phyloP scores from a whole-genome alignment of 345 rosid species.

The Balakata baccata region DNA sequence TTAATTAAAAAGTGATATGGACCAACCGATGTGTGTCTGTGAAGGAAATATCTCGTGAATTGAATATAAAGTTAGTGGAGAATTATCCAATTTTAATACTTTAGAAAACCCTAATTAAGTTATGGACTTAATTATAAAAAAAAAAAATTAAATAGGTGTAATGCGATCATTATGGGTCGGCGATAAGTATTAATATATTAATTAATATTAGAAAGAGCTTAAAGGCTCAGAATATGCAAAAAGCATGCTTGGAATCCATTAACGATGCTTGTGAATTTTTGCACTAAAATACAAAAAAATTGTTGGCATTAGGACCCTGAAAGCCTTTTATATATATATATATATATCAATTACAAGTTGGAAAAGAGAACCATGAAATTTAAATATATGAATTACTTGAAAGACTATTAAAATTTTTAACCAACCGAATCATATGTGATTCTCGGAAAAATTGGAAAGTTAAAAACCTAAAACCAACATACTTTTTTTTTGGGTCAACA shows the following conservation, averaged over 20 bases:
- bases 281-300: conserved; percentile 2
- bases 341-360: no score
- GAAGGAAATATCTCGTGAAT: neutral
- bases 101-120: neutral
- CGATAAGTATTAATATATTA: neutral
- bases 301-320: no score
- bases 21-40: neutral
- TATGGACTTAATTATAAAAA: neutral
- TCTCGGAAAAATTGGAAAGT: no score
- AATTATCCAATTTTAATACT: neutral
- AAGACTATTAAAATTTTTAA: no score
- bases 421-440: no score
- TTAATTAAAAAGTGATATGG: no score
- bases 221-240: neutral
- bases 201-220: neutral
- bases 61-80: neutral
- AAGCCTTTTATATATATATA: no score
- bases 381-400: no score
- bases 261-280: neutral
- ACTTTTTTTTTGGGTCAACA: no score
- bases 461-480: no score
- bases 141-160: neutral
- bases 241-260: conserved; percentile 8
- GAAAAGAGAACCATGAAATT: no score
- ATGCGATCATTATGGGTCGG: neutral